Base-by-base conservation (phyloP, 148 eudicot species). In the Persicaria tinctoria region DNA sequence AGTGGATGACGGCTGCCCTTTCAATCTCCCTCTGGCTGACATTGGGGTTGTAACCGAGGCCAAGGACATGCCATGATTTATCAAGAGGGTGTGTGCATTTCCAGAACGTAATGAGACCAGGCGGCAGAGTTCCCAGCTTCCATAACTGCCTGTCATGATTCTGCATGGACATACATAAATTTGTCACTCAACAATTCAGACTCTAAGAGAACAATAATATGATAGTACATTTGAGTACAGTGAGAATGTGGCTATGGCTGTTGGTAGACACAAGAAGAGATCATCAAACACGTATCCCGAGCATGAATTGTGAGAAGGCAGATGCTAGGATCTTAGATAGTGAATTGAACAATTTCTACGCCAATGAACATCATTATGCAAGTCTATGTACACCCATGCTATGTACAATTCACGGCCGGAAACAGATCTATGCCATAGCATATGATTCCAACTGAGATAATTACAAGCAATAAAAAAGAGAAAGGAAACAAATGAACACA, bases 71-170 rank as follows among this genome's bases (percentile, higher is more conserved):
- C 97, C 97, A 92, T 41, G 79, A 79, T 32, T 86, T 86, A 74
- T 90, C 87, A 10, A 92, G 85, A 4, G 97, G 80, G 74, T 76
- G 78, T 14, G 88, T 89, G 9, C 88, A 84, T 64, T 86, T 84
- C 84, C 82, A 90, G 74, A 88, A 92, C 13, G 97, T 92, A 60
- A 92, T 90, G 18, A 92, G 83, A 50, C 97, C 95, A 46, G 97
- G 97, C 2, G 97, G 97, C 78, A 92, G 81, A 32, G 97, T 92
- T 78, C 97, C 97, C 79, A 92, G 77, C 83, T 88, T 92, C 97
- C 95, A 92, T 66, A 92, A 81, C 62, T 84, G 91, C 76, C 93
- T 87, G 73, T 87, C 93, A 49, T 83, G 87, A 81, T 92, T 92
- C 95, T 92, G 97, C 81, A 80, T 6, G 6, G 10, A 14, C 68